Evolutionary conservation across 495 filamentous ascomycete species (phyloP).

Genomic region (Astrothelium subdiscretum): DNA sequence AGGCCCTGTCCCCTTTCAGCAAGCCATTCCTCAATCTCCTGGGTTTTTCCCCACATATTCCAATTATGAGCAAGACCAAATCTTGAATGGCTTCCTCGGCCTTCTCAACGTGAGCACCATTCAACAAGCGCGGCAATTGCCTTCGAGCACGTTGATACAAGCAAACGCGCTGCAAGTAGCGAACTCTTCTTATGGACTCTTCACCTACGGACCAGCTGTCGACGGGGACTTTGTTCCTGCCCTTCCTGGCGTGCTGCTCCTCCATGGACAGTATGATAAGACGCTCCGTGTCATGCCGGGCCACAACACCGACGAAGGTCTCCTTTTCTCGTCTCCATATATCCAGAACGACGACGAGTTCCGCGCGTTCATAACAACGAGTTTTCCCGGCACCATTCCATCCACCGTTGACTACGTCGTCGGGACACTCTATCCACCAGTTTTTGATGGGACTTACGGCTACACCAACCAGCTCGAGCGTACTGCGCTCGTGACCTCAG

Average conservation of each 20-base stretch:
- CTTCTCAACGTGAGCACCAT: constrained; percentile 40
- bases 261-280: constrained; percentile 43
- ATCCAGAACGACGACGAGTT: constrained; percentile 24
- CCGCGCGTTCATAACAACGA: constrained; percentile 17
- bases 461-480: constrained; percentile 34
- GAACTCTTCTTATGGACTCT: constrained; percentile 34
- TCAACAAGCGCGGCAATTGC: constrained; percentile 38
- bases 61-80: constrained; percentile 32
- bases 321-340: constrained; percentile 35
- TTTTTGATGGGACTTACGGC: constrained; percentile 32
- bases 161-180: constrained; percentile 43
- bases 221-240: constrained; percentile 49
- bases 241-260: constrained; percentile 44
- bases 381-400: constrained; percentile 21
- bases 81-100: constrained; percentile 34
- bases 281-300: constrained; percentile 44
- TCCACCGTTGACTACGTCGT: constrained; percentile 25
- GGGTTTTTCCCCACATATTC: constrained; percentile 32
- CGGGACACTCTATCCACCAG: constrained; percentile 31
- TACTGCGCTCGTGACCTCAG: constrained; percentile 24
- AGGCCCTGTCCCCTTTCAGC: constrained; percentile 26
- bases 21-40: constrained; percentile 35
- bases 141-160: constrained; percentile 32
- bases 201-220: constrained; percentile 45
- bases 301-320: constrained; percentile 43